A percentile compares a stretch with the other conserved stretches of the same genome.
Evolutionary conservation across 2,329 filamentous ascomycete species (phyloP).

Genomic region (Camptophora hylomeconis): DNA sequence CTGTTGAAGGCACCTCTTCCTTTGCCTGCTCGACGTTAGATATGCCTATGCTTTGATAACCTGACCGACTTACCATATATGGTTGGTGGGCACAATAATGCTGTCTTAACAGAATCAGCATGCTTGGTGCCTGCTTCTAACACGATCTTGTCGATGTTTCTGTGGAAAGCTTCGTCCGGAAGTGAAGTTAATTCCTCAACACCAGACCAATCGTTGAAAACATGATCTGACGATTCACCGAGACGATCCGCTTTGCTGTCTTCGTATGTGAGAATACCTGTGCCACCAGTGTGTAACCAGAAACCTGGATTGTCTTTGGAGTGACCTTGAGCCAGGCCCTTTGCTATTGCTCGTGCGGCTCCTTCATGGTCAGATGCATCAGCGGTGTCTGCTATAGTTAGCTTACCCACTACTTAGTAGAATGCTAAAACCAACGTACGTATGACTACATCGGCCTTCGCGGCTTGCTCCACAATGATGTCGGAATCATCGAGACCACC

Average conservation of each 20-base stretch:
- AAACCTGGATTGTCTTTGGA: constrained; percentile 22
- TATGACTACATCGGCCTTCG: constrained; percentile 33
- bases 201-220: constrained; percentile 32
- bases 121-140: constrained; percentile 33
- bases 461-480: constrained; percentile 28
- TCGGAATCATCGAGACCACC: constrained; percentile 29
- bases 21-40: constrained; percentile 22
- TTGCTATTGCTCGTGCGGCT: constrained; percentile 27
- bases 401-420: too few species aligned
- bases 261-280: constrained; percentile 28
- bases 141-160: constrained; percentile 57
- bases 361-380: constrained; percentile 29
- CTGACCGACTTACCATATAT: constrained; percentile 40
- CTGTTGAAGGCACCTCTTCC: constrained; percentile 45
- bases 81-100: constrained; percentile 50
- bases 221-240: constrained; percentile 28
- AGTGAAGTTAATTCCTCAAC: constrained; percentile 28
- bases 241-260: constrained; percentile 27
- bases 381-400: constrained; percentile 11
- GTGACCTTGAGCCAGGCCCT: constrained; percentile 20
- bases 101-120: constrained; percentile 39
- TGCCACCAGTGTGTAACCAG: constrained; percentile 32
- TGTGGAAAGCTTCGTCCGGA: constrained; percentile 40
- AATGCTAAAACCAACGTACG: constrained; percentile 20
- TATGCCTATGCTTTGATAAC: neutral